phyloP scores from a whole-genome alignment of 371 early-diverging fungal species.

The Rhizopus sp. region DNA sequence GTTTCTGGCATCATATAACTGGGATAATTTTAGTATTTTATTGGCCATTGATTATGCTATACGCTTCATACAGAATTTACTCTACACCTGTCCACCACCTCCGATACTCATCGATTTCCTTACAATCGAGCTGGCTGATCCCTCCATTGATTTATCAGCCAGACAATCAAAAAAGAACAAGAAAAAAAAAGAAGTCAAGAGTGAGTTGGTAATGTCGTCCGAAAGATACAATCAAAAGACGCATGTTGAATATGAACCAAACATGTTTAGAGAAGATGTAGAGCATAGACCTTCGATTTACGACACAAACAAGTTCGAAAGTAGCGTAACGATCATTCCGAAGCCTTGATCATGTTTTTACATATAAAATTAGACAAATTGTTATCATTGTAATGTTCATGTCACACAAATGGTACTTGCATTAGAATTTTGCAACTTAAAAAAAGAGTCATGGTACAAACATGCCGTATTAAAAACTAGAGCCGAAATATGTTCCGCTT shows the following conservation, averaged over 20 bases:
- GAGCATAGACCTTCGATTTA: neutral
- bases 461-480: no score
- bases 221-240: constrained; percentile 2
- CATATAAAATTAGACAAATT: no score
- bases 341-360: neutral
- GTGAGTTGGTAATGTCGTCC: neutral
- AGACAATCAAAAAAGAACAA: no score
- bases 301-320: neutral
- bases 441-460: no score
- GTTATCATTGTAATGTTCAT: no score
- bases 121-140: neutral
- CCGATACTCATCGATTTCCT: neutral
- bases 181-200: no score
- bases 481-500: no score
- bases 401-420: no score
- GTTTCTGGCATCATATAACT: neutral
- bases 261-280: neutral
- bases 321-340: neutral
- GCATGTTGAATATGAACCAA: neutral
- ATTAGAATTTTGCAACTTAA: no score
- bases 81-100: constrained; percentile 4
- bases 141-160: neutral
- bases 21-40: neutral
- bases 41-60: neutral
- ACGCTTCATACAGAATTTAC: neutral